Base-by-base conservation (phyloP, 140 eudicot species). In the Anethum foeniculum region DNA sequence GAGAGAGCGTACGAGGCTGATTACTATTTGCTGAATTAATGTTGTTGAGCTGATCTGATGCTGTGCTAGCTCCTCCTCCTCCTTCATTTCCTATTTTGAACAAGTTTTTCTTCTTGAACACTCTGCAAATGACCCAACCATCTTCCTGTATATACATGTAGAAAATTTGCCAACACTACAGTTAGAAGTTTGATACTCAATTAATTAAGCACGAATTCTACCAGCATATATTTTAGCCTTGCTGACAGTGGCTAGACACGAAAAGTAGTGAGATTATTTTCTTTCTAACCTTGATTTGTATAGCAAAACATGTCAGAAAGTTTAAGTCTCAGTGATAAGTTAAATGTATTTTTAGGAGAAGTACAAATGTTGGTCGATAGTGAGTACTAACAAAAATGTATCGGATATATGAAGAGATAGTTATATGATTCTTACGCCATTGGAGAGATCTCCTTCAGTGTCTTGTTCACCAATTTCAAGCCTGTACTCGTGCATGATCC, bases 401-500 rank as follows among this genome's bases (percentile, higher is more conserved):
- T 3, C 10, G 4, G 16, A n/a, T 4, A 39, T 39, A 62, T 23
- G 16, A 18, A 8, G 30, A 62, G 34, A n/a, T 10, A 62, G 32
- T 62, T 25, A 25, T 62, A 73, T 27, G 7, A 13, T 34, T 85
- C 76, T 82, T 86, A 87, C 91, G 1, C 36, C 71, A 25, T 83
- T 71, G 25, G 51, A 36, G 71, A 78, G 84, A 71, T 83, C 82
- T 49, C 81, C 85, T 47, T 86, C 87, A 71, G 92, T 80, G 48
- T 91, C 91, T 28, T 84, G 83, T 80, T 89, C 90, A 19, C 69
- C 82, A 87, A 90, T 95, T 84, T 92, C 97, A 67, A 92, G 97
- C 38, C 97, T 79, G 73, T 92, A 92, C 76, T 92, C 97, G 23
- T 92, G 97, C 97, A 92, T 92, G 78, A 92, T 92, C 97, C 97